Evolutionary conservation across 495 filamentous ascomycete genomes (phyloP).

Genomic region (Penicillium mononematosum): DNA sequence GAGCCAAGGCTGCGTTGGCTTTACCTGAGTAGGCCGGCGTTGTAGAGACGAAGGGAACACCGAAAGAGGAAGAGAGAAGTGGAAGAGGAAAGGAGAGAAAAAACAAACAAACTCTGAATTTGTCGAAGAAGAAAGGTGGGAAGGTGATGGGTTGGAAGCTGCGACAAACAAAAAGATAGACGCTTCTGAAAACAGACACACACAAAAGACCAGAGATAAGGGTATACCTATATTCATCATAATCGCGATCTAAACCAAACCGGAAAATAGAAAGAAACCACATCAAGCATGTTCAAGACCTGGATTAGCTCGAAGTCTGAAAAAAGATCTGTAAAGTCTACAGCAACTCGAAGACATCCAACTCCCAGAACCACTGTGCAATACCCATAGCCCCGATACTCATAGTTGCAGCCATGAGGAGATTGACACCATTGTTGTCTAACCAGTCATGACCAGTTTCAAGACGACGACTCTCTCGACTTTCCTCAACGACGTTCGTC

Average conservation of each 20-base stretch:
- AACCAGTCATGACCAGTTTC: conserved; percentile 74
- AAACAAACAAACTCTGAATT: not conserved
- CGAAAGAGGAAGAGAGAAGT: not conserved
- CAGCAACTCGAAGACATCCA: conserved; percentile 24
- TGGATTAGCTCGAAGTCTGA: not conserved
- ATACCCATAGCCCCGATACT: conserved; percentile 75
- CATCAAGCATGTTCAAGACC: not conserved
- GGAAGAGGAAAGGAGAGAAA: not conserved
- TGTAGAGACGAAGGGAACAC: not conserved
- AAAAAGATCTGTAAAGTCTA: not conserved
- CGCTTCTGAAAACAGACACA: not conserved
- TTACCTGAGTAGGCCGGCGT: not conserved
- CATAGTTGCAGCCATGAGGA: conserved; percentile 81
- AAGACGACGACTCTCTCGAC: conserved; percentile 65
- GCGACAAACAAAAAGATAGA: not conserved
- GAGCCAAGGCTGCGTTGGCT: not conserved
- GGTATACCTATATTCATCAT: not conserved
- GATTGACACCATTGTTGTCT: conserved; percentile 93
- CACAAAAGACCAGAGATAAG: not conserved
- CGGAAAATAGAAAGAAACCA: not conserved
- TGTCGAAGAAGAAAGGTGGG: not conserved
- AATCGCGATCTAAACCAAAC: not conserved
- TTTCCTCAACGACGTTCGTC: conserved; percentile 29
- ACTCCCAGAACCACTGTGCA: conserved; percentile 42
- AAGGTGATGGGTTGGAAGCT: not conserved